A percentile compares a stretch with the other conserved stretches of the same genome.
phyloP scores from a whole-genome alignment of 2,329 filamentous ascomycete species.

The Colletotrichum somersetense region DNA sequence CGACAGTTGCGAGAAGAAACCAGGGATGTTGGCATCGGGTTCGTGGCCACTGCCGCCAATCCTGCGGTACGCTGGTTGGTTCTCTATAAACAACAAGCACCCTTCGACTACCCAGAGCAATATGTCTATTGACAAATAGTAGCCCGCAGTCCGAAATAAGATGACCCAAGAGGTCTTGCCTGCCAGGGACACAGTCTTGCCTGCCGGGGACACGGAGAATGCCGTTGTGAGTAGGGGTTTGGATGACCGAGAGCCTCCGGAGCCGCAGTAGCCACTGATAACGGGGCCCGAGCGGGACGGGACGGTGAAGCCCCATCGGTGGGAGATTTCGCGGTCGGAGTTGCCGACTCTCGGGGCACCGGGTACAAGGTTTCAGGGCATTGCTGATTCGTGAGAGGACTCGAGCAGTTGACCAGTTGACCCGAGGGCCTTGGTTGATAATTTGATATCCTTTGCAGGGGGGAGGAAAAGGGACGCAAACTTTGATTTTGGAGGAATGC shows the following conservation, averaged over 20 bases:
- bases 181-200: too few relatives aligned
- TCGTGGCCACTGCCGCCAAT: background rate
- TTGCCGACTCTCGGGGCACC: constrained; percentile 23
- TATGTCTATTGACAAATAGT: background rate
- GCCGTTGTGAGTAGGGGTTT: background rate
- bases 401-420: too few relatives aligned
- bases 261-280: background rate
- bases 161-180: background rate
- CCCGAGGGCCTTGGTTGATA: background rate
- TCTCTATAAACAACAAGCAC: background rate
- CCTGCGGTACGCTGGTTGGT: background rate
- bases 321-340: constrained; percentile 11
- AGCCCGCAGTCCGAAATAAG: background rate
- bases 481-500: background rate
- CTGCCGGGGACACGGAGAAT: background rate
- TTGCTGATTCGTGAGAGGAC: background rate
- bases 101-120: background rate
- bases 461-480: background rate
- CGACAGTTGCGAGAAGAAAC: background rate
- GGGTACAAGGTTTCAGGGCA: constrained; percentile 7
- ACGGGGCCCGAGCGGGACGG: constrained; percentile 28
- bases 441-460: background rate
- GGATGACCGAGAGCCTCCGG: background rate
- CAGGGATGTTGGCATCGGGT: background rate
- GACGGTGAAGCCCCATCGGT: constrained; percentile 1